Base-by-base conservation (phyloP, 2,329 filamentous ascomycete genomes). In the Colletotrichum gigasporum region DNA sequence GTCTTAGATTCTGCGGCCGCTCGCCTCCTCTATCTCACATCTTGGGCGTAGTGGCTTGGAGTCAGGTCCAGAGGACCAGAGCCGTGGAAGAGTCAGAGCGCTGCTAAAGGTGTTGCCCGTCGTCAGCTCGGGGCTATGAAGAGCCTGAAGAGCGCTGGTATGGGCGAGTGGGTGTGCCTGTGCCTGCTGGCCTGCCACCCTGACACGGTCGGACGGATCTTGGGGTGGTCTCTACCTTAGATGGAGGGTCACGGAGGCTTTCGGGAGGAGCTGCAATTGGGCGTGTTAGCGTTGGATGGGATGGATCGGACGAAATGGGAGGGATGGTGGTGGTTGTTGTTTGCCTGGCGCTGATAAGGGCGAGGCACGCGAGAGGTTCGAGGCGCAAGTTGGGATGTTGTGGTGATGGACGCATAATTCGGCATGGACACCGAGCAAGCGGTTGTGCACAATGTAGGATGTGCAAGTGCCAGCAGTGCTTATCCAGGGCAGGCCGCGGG, bases 201-300 rank as follows among this genome's bases (percentile, higher is more conserved):
- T 53, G 30, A 28, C 2, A 39, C 14, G 26, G 47, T 39, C 30
- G 45, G 47, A 42, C 16, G 48, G 37, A 48, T 39, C 39, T 57
- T 51, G 39, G 34, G 39, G 34, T 45, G 20, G 22, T 32, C 28
- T 28, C 57, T 44, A 18, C 11, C 4, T 42, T 26, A 53, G 26
- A 47, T 50, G 20, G 60, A 45, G 47, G n/a, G 52, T 53, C 54
- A 60, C 47, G 56, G 55, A 60, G 61, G 28, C 22, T 28, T 48
- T 54, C 47, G 34, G 48, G 22, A 35, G 18, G 16, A n/a, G 5
- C 10, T 53, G 54, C 24, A 47, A 52, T 34, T 60, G 45, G 47
- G 41, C 22, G 28, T 26, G 20, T 22, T 16, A 20, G 5, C 24
- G 39, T 10, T 10, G 50, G 28, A 45, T 9, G 35, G 24, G 16